Base-by-base conservation (phyloP, 495 filamentous ascomycete genomes). In the Ascodesmis nigricans region DNA sequence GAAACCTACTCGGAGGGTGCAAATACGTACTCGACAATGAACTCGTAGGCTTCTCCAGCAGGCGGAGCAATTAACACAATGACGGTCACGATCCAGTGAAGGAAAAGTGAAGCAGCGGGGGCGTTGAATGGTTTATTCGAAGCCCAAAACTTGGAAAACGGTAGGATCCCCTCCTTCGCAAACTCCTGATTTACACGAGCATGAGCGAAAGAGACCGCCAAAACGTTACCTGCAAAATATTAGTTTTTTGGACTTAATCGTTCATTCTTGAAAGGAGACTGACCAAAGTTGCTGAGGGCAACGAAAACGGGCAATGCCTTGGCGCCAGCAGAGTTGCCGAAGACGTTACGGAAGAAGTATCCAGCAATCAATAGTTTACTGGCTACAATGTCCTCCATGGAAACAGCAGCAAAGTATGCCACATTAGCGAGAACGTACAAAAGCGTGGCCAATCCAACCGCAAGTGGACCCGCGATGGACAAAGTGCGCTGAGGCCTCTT, bases 381-480 rank as follows among this genome's bases (percentile, higher is more conserved):
- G 3, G 55, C 55, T 5, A 69, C 53, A 43, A 78, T 65, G 30
- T 75, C 67, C 11, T 64, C 59, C 39, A 67, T 69, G 14, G 69
- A 61, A 4, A 77, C 69, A 0, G 68, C 73, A 3, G 68, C 69
- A 40, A 78, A 76, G 50, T 77, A 78, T 36, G 73, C 72, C 31
- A 78, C 65, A 53, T 78, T 77, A 45, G 64, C 66, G 16, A 77
- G 47, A 53, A 78, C 68, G 53, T 76, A 78, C 0, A 76, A 53
- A 18, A 77, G 54, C 0, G 66, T 64, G 16, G 75, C 71, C 5
- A 61, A 58, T 17, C 53, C 60, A 13, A 76, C 61, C 9, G 71
- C 73, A 16, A 70, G 40, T 0, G 67, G 71, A 0, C 69, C 74
- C 1, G 71, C 74, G 33, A 68, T 63, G 42, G 66, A 60, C 39